Evolutionary conservation across 495 filamentous ascomycete species (phyloP).

Genomic region (Umbilicaria muhlenbergii): DNA sequence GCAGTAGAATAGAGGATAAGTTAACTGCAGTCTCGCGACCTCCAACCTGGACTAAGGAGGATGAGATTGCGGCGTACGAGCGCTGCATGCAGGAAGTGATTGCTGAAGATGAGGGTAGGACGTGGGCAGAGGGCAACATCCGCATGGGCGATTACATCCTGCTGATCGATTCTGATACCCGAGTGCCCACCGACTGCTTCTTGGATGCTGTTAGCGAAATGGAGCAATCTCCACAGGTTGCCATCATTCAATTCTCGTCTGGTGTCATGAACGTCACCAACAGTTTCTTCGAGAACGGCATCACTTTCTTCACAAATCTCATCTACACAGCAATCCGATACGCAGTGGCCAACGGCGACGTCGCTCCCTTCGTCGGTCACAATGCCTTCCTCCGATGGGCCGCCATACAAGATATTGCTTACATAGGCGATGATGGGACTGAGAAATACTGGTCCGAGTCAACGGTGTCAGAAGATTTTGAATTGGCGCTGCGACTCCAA

Average conservation of each 20-base stretch:
- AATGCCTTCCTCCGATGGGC: constrained; percentile 70
- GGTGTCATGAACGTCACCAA: constrained; percentile 71
- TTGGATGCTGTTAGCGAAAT: constrained; percentile 66
- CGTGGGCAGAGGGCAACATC: constrained; percentile 69
- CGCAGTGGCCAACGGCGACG: constrained; percentile 67
- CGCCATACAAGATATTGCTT: constrained; percentile 62
- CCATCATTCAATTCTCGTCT: constrained; percentile 67
- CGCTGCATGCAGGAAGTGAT: constrained; percentile 35
- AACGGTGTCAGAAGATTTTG: constrained; percentile 73
- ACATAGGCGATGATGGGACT: constrained; percentile 46
- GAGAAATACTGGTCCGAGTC: constrained; percentile 78
- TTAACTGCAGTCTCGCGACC: constrained; percentile 25
- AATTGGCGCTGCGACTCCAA: constrained; percentile 71
- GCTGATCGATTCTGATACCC: constrained; percentile 61
- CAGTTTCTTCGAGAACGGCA: constrained; percentile 59
- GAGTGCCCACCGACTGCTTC: constrained; percentile 55
- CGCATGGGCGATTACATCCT: constrained; percentile 71
- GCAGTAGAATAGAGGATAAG: constrained; percentile 43
- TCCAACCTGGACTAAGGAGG: constrained; percentile 30
- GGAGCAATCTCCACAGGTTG: constrained; percentile 66
- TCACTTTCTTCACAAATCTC: constrained; percentile 75
- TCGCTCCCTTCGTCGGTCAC: constrained; percentile 56
- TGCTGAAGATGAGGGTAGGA: constrained; percentile 44
- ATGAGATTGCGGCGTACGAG: constrained; percentile 35
- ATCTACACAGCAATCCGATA: constrained; percentile 68